Conservation (phyloP, 176 grass and related monocot species). For the Canna indica region DNA sequence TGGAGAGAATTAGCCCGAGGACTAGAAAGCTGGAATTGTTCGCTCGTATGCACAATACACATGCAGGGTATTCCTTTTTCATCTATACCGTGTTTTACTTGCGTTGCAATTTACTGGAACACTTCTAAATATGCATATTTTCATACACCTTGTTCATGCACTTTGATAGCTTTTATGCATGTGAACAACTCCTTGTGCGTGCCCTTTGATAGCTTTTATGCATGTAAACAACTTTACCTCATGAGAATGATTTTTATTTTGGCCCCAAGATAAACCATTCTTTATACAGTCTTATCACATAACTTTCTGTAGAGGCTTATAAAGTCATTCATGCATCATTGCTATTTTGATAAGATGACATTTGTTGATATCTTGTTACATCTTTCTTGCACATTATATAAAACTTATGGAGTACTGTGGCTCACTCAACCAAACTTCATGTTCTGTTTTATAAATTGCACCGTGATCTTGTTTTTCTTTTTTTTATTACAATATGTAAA, state of each 20-base stretch:
- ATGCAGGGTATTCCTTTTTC: constrained; percentile 46
- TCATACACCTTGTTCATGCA: neutral
- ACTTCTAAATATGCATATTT: neutral
- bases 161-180: neutral
- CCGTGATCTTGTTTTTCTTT: neutral
- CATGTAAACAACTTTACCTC: neutral
- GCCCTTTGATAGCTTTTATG: neutral
- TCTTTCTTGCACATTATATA: neutral
- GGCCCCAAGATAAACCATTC: neutral
- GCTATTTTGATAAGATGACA: no score
- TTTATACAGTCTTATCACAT: no score
- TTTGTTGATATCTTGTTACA: no score
- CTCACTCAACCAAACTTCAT: neutral
- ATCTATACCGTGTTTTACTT: neutral
- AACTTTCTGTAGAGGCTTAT: no score
- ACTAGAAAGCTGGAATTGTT: constrained; percentile 96
- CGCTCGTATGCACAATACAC: constrained; percentile 98
- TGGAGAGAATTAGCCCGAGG: constrained; percentile 94
- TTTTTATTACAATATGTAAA: neutral
- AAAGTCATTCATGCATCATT: neutral
- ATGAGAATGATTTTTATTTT: neutral
- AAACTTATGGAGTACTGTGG: neutral
- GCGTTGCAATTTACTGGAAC: neutral
- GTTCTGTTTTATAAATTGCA: neutral
- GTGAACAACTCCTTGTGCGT: neutral